Evolutionary conservation across 1,284 basidiomycete species (phyloP).

Genomic region (Ceratobasidium sp.): DNA sequence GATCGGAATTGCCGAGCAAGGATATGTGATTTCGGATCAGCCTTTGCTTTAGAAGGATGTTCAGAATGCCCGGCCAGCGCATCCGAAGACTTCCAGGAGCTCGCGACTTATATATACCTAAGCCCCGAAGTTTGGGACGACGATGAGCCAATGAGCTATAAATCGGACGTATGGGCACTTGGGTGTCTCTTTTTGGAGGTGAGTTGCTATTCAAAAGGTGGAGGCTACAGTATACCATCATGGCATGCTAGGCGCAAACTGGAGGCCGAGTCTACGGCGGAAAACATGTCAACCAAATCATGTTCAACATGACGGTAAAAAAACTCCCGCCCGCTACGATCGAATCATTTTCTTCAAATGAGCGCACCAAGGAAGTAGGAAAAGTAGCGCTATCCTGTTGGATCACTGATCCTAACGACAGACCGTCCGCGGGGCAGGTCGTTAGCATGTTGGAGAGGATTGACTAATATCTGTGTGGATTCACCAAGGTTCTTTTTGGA

Average conservation of each 20-base stretch:
- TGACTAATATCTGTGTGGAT: no score
- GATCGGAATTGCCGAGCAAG: not conserved
- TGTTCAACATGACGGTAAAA: not conserved
- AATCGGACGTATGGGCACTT: constrained; percentile 9
- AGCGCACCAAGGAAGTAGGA: not conserved
- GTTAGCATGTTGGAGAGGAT: not conserved
- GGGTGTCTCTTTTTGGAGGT: not conserved
- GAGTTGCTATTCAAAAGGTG: not conserved
- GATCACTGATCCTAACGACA: not conserved
- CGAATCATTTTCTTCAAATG: not conserved
- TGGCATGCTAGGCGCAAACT: not conserved
- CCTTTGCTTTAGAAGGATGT: not conserved
- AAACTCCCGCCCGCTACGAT: not conserved
- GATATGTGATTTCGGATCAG: constrained; percentile 3
- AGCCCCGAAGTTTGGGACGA: not conserved
- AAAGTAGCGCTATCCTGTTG: not conserved
- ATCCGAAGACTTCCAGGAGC: not conserved
- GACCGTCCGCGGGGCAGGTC: not conserved
- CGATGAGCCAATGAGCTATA: not conserved
- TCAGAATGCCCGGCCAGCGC: not conserved
- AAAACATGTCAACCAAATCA: not conserved
- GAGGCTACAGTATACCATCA: no score
- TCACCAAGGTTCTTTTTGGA: no score
- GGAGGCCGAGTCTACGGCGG: not conserved
- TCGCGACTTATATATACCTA: not conserved